These are phyloP conservation scores for Tuber indicum DNA, from an alignment of 495 filamentous ascomycete species.

Conservation along the genomic window DNA sequence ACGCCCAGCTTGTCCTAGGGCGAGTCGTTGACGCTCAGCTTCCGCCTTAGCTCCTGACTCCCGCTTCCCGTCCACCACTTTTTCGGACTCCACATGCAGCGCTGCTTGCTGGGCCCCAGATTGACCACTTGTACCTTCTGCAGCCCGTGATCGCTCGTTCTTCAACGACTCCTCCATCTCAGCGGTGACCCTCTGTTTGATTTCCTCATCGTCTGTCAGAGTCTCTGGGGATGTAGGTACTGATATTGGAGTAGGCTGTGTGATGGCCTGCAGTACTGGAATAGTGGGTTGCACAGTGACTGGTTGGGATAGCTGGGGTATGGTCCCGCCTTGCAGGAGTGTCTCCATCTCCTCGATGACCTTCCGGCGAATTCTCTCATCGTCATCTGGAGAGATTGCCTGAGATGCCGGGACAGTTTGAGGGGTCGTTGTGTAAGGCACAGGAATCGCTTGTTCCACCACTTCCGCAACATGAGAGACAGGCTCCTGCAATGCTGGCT, in stretches of 20 bases:
- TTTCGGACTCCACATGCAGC: slow-evolving; percentile 6
- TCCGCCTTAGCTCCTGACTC: slow-evolving; percentile 11
- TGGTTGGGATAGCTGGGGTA: background rate
- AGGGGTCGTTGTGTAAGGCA: background rate
- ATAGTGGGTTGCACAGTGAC: background rate
- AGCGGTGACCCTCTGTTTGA: background rate
- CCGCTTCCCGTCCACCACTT: background rate
- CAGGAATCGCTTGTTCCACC: background rate
- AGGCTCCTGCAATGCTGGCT: background rate
- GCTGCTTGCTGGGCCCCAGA: background rate
- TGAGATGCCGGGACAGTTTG: background rate
- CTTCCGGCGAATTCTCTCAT: background rate
- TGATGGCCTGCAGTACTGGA: background rate
- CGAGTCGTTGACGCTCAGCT: slow-evolving; percentile 7
- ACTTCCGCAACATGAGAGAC: background rate
- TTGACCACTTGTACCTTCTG: background rate
- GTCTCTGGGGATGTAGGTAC: background rate
- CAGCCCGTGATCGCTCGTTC: slow-evolving; percentile 10
- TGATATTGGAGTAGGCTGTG: background rate
- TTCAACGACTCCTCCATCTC: slow-evolving; percentile 1
- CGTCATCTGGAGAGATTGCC: background rate
- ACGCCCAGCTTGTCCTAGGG: slow-evolving; percentile 1
- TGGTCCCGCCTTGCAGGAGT: background rate
- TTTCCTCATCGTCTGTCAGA: background rate
- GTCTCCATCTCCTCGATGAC: background rate